These are phyloP conservation scores for Blepharisma undulans DNA, from an alignment of 169 alveolate genomes.

Conservation along the genomic window DNA sequence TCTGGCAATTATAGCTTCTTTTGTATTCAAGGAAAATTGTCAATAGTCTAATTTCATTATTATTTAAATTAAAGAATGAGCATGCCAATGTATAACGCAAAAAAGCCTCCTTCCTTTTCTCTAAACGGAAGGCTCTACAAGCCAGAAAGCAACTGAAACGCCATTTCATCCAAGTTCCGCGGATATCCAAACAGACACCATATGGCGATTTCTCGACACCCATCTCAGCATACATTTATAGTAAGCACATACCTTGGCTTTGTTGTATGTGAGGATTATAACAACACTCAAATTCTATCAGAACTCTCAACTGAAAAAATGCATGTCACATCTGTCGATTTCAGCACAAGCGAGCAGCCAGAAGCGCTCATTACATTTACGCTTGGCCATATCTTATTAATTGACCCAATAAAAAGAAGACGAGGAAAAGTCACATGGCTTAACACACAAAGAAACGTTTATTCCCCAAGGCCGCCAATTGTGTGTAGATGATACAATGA, in stretches of 20 bases:
- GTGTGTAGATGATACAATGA: constrained; percentile 22
- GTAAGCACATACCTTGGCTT: background rate
- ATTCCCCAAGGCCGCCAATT: background rate
- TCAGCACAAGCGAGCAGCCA: background rate
- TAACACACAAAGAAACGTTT: constrained; percentile 10
- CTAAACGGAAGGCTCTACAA: background rate
- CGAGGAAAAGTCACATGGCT: constrained; percentile 22
- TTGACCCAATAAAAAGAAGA: constrained; percentile 7
- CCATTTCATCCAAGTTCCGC: background rate
- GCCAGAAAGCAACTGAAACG: background rate
- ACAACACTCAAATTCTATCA: background rate
- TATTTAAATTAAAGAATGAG: background rate
- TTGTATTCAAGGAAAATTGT: background rate
- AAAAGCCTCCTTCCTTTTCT: background rate
- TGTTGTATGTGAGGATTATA: constrained; percentile 4
- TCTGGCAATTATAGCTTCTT: background rate
- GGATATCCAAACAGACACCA: background rate
- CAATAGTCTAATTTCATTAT: background rate
- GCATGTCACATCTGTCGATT: constrained; percentile 27
- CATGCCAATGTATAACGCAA: background rate
- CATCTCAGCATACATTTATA: background rate
- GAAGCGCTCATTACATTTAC: background rate
- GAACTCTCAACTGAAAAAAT: constrained; percentile 33
- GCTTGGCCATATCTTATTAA: constrained; percentile 19
- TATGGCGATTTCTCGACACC: background rate